Evolutionary conservation across 495 filamentous ascomycete genomes (phyloP).

Genomic region (Penicillium alfredii): DNA sequence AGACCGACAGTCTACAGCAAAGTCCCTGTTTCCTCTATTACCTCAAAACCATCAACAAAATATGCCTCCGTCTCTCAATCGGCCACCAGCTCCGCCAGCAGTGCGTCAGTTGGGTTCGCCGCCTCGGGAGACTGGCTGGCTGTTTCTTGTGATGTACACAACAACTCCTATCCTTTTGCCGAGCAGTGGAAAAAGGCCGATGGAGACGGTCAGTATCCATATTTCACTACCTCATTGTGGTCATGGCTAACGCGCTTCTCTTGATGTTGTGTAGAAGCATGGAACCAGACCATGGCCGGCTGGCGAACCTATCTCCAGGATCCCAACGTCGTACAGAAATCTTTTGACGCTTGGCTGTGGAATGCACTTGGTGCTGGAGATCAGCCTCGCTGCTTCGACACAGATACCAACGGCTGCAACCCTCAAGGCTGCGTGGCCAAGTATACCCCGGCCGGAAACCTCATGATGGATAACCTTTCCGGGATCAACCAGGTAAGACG

Average conservation of each 20-base stretch:
- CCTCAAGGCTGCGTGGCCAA: neutral
- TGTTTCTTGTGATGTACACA: neutral
- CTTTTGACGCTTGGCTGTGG: neutral
- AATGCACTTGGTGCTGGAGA: neutral
- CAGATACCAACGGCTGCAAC: neutral
- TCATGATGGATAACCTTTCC: neutral
- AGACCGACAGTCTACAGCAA: too few species aligned
- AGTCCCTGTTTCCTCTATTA: too few species aligned
- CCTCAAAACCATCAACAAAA: too few species aligned
- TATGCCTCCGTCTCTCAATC: too few species aligned
- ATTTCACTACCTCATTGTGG: neutral
- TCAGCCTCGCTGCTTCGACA: neutral
- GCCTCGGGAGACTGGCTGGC: neutral
- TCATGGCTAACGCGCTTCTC: neutral
- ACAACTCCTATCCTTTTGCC: neutral
- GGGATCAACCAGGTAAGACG: neutral
- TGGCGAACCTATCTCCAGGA: neutral
- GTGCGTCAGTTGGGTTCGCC: too few species aligned
- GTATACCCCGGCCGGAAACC: neutral
- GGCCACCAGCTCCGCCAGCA: too few species aligned
- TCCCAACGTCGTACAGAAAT: neutral
- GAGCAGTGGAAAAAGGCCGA: neutral
- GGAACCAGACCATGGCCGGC: neutral
- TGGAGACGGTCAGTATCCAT: neutral
- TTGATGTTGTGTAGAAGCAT: too few species aligned